Conservation (phyloP, 495 filamentous ascomycete species). For the Pseudevernia furfuracea region DNA sequence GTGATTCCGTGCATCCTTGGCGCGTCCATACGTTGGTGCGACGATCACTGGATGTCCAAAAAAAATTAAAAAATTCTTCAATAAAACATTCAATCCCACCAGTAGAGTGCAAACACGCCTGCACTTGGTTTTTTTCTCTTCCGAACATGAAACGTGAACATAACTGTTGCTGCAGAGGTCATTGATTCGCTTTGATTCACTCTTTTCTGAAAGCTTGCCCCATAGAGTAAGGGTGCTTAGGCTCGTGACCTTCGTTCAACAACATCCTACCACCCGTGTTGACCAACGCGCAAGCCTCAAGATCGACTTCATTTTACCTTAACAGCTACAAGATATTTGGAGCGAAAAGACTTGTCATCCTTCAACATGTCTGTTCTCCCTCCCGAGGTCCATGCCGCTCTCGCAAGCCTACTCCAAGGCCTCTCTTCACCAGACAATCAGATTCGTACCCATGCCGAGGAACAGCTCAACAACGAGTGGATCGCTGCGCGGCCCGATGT, state of each 20-base stretch:
- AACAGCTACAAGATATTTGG: not conserved
- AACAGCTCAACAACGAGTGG: conserved; percentile 85
- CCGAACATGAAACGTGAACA: not conserved
- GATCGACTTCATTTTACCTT: too few relatives aligned
- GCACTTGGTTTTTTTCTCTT: not conserved
- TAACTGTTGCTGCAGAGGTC: not conserved
- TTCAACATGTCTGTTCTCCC: conserved; percentile 75
- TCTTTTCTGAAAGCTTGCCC: conserved; percentile 14
- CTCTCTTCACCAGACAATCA: conserved; percentile 86
- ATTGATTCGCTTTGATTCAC: not conserved
- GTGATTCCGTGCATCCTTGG: too few relatives aligned
- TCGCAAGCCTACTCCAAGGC: conserved; percentile 75
- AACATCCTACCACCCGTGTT: not conserved
- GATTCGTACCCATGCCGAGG: conserved; percentile 77
- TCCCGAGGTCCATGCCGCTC: conserved; percentile 69
- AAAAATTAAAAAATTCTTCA: not conserved
- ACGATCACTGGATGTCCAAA: too few relatives aligned
- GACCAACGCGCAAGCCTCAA: conserved; percentile 13
- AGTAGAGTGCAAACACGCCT: not conserved
- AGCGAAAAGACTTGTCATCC: not conserved
- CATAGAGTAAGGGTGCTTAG: not conserved
- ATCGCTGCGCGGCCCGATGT: conserved; percentile 69
- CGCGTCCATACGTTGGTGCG: not conserved
- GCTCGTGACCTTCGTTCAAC: not conserved
- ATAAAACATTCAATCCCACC: not conserved